Evolutionary conservation across 768 basidiomycete genomes (phyloP).

Genomic region (Rhizopogon vulgaris): DNA sequence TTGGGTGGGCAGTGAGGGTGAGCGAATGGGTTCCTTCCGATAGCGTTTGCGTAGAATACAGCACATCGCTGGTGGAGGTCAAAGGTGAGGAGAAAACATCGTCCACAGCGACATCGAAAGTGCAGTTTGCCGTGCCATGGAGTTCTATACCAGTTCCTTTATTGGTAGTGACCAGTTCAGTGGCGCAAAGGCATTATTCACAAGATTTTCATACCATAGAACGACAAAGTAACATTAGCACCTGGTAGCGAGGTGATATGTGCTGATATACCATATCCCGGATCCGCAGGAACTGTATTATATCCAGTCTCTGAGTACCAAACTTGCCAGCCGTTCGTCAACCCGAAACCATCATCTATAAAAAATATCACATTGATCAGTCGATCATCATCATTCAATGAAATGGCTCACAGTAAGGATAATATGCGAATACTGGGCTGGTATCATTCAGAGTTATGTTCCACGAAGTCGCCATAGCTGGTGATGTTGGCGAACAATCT

Average conservation of each 20-base stretch:
- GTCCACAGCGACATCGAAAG: slow-evolving; percentile 8
- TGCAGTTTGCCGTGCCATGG: slow-evolving; percentile 8
- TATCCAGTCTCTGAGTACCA: slow-evolving; percentile 11
- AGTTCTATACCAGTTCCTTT: slow-evolving; percentile 7
- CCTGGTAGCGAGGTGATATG: slow-evolving; percentile 15
- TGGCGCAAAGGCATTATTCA: background rate
- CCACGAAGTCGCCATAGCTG: slow-evolving; percentile 3
- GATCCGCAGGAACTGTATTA: background rate
- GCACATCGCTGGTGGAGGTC: background rate
- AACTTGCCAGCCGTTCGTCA: slow-evolving; percentile 10
- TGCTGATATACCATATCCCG: background rate
- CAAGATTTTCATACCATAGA: slow-evolving; percentile 14
- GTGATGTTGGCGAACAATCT: no score
- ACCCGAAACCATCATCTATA: slow-evolving; percentile 9
- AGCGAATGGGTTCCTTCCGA: slow-evolving; percentile 4
- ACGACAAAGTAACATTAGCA: slow-evolving; percentile 19
- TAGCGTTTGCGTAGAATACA: slow-evolving; percentile 1
- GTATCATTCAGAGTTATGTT: slow-evolving; percentile 7
- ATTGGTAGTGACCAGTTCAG: background rate
- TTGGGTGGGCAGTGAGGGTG: slow-evolving; percentile 6
- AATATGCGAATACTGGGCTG: slow-evolving; percentile 2
- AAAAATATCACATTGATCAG: background rate
- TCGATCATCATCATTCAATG: background rate
- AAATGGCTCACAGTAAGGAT: slow-evolving; percentile 3
- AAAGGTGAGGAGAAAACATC: background rate